These are phyloP conservation scores for Xylaria arbuscula DNA, from an alignment of 2,329 filamentous ascomycete genomes.

Conservation along the genomic window DNA sequence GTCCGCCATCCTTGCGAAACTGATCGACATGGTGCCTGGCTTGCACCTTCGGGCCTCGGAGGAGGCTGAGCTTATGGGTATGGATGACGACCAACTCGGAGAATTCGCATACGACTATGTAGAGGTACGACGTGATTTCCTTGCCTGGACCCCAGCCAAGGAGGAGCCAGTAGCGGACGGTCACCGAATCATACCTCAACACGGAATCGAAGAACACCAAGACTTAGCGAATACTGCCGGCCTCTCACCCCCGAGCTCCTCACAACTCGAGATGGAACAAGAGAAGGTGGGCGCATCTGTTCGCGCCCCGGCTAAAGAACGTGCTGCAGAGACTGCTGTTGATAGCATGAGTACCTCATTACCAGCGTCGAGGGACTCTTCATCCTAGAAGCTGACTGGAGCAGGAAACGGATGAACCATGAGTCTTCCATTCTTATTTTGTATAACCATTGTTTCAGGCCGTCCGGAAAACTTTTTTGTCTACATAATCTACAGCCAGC, in stretches of 20 bases:
- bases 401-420: not conserved
- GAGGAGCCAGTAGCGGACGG: conserved; percentile 70
- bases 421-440: conserved; percentile 1
- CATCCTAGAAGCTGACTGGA: conserved; percentile 12
- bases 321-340: conserved; percentile 32
- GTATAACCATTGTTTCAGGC: conserved; percentile 22
- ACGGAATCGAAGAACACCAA: conserved; percentile 78
- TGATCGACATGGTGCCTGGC: conserved; percentile 79
- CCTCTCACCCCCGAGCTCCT: conserved; percentile 46
- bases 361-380: conserved; percentile 33
- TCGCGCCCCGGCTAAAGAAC: conserved; percentile 45
- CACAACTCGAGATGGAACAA: conserved; percentile 52
- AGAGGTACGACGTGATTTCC: conserved; percentile 87
- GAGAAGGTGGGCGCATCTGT: conserved; percentile 49
- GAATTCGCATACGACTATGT: conserved; percentile 93
- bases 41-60: conserved; percentile 83
- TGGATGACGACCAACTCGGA: conserved; percentile 91
- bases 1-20: conserved; percentile 77
- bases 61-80: conserved; percentile 85
- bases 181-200: conserved; percentile 71
- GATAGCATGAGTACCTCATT: conserved; percentile 28
- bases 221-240: conserved; percentile 70
- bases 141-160: conserved; percentile 85
- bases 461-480: conserved; percentile 15
- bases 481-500: conserved; percentile 28